phyloP scores from a whole-genome alignment of 352 stramenopile genomes.

The Phytophthora lateralis region DNA sequence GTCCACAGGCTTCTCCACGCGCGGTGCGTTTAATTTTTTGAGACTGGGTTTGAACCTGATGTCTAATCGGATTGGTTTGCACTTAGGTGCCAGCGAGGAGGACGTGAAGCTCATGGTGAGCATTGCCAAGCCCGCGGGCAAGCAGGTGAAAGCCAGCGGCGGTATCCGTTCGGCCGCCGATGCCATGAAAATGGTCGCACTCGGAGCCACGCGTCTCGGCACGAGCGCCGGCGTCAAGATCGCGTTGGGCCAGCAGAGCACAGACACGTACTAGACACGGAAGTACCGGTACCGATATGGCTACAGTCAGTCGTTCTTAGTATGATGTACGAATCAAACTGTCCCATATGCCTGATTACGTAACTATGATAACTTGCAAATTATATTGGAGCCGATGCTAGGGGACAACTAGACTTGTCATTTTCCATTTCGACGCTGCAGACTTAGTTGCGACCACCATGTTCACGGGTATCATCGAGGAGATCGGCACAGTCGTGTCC shows the following conservation, averaged over 20 bases:
- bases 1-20: slow-evolving; percentile 85
- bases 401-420: slow-evolving; percentile 3
- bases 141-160: slow-evolving; percentile 85
- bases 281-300: no score
- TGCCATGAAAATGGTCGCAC: slow-evolving; percentile 69
- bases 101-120: slow-evolving; percentile 78
- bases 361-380: not conserved
- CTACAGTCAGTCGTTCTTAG: slow-evolving; percentile 21
- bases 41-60: not conserved
- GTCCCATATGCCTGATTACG: slow-evolving; percentile 20
- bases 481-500: slow-evolving; percentile 95
- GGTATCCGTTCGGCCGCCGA: slow-evolving; percentile 75
- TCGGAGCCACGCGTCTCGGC: slow-evolving; percentile 73
- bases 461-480: slow-evolving; percentile 99
- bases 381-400: not conserved
- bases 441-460: slow-evolving; percentile 42
- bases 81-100: slow-evolving; percentile 70
- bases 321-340: slow-evolving; percentile 7
- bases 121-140: slow-evolving; percentile 59
- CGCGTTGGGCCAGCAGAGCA: slow-evolving; percentile 44
- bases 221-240: slow-evolving; percentile 77
- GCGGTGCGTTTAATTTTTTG: slow-evolving; percentile 35
- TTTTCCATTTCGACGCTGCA: slow-evolving; percentile 12
- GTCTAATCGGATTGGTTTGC: slow-evolving; percentile 10
- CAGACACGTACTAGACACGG: slow-evolving; percentile 21